Base-by-base conservation (phyloP, 176 grass and related monocot genomes). In the Bonia amplexicaulis region DNA sequence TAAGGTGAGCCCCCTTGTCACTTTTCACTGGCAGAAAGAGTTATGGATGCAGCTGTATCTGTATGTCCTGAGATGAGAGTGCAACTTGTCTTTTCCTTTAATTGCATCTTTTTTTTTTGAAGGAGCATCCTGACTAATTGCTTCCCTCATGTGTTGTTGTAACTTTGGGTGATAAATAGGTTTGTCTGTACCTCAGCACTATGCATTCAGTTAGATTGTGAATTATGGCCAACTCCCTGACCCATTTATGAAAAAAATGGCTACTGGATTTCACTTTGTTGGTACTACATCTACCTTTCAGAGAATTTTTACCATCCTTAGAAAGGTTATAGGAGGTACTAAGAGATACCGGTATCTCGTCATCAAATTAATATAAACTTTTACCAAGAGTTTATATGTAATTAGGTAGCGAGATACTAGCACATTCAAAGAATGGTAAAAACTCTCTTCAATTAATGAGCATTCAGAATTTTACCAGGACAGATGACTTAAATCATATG, bases 171-270 rank as follows among this genome's bases (percentile, higher is more conserved):
- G 35, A 72, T 62, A 72, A 79, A 51, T 37, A 37, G 63, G 37
- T 23, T 25, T 49, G 27, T 25, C 78, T 47, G 71, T 55, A 53
- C 64, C 52, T 40, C 20, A 12, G 11, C 31, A 80, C 13, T 27
- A 33, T 20, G 52, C 37, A 61, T 37, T 39, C 8, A 82, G 17
- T 54, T 15, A 76, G 66, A 12, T 15, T 63, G 55, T 53, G 42
- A 71, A 61, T 19, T 71, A 31, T 60, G 19, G 3, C 39, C 40
- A 69, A 31, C 42, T 78, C 60, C 69, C 59, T 53, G 77, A 35
- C 77, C 58, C 77, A 74, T 67, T 26, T 3, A 37, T 33, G 49
- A 59, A 66, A 81, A 47, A 82, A 60, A 68, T 81, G 14, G 75
- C 44, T 86, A 11, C 15, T 17, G 49, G 20, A 61, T 47, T 78